Conservation (phyloP, 1,284 basidiomycete species). For the Calocybe gambosa region DNA sequence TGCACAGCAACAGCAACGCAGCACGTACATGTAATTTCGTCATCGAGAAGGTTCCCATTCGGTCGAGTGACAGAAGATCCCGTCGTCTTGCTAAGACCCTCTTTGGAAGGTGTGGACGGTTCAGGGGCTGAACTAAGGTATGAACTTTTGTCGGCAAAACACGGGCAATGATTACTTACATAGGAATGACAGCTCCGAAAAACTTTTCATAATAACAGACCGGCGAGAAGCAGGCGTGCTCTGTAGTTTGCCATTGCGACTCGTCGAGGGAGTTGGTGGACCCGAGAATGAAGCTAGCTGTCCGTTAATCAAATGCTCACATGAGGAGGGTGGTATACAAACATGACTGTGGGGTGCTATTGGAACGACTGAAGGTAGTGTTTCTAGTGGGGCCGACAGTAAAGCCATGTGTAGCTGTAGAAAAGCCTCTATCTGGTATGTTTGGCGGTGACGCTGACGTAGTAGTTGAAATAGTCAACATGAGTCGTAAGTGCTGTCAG, state of each 20-base stretch:
- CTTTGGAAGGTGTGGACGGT: not conserved
- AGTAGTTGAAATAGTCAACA: not conserved
- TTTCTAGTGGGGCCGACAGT: not conserved
- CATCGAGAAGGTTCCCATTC: not conserved
- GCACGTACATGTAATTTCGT: not conserved
- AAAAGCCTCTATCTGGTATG: slow-evolving; percentile 5
- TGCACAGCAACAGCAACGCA: not conserved
- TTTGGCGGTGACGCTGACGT: slow-evolving; percentile 5
- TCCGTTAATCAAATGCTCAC: not conserved
- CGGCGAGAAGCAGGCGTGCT: not conserved
- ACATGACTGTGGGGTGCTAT: too few relatives aligned
- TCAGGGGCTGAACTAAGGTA: not conserved
- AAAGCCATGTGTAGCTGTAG: not conserved
- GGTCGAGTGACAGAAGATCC: not conserved
- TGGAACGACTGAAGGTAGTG: not conserved
- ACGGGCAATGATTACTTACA: not conserved
- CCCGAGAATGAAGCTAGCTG: not conserved
- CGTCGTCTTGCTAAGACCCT: not conserved
- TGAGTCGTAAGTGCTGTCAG: not conserved
- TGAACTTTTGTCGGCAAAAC: not conserved
- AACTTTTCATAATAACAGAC: not conserved
- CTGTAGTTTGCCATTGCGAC: not conserved
- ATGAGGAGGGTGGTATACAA: too few relatives aligned
- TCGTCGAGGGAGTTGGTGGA: not conserved
- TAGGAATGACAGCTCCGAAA: not conserved